A percentile compares a stretch with the other conserved stretches of the same genome.
phyloP scores from a whole-genome alignment of 208 protist genomes.

The Borovskyia barvae region DNA sequence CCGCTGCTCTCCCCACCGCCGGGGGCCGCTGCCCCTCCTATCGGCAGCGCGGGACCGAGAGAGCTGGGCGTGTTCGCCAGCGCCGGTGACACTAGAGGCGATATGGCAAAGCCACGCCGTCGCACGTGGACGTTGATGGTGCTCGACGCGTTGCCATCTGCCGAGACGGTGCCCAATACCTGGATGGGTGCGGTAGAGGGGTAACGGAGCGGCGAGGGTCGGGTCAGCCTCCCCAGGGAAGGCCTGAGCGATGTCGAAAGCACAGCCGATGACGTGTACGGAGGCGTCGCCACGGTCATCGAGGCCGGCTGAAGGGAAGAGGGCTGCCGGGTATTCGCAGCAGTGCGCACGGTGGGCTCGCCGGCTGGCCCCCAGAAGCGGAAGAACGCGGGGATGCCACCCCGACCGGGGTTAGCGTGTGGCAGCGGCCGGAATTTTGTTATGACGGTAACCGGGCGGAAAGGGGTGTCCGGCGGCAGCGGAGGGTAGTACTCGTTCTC shows the following conservation, averaged over 20 bases:
- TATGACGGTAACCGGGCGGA: constrained; percentile 6
- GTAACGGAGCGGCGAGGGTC: too few relatives aligned
- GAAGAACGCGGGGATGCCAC: constrained; percentile 23
- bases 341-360: constrained; percentile 8
- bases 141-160: neutral
- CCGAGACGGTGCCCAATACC: constrained; percentile 1
- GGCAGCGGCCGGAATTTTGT: constrained; percentile 18
- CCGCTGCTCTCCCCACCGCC: too few relatives aligned
- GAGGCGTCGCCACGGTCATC: too few relatives aligned
- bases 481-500: constrained; percentile 53
- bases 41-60: too few relatives aligned
- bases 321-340: too few relatives aligned
- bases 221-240: too few relatives aligned
- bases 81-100: neutral
- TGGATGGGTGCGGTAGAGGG: too few relatives aligned
- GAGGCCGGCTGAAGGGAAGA: too few relatives aligned
- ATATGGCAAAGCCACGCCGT: constrained; percentile 4
- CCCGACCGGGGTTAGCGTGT: constrained; percentile 6
- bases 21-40: too few relatives aligned
- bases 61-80: neutral
- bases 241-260: too few relatives aligned
- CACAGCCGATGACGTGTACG: too few relatives aligned
- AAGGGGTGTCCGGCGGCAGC: constrained; percentile 15
- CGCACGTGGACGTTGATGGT: constrained; percentile 16
- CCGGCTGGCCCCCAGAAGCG: constrained; percentile 22